Percentiles rank a stretch among this genome's conserved stretches.
Evolutionary conservation across 2,329 filamentous ascomycete genomes (phyloP).

Genomic region (Fusarium graminum): DNA sequence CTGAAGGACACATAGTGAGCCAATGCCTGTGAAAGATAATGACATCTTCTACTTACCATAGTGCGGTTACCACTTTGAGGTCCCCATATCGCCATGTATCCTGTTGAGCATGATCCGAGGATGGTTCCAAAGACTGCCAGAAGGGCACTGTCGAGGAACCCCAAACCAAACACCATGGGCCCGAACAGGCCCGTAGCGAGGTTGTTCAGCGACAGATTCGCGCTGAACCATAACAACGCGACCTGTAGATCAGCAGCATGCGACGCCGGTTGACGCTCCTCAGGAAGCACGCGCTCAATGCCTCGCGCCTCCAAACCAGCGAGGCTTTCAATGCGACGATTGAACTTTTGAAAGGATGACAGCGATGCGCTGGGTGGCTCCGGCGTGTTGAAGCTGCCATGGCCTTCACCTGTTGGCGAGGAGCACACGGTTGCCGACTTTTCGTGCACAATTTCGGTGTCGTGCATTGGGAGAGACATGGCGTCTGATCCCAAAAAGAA

Average conservation of each 20-base stretch:
- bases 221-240: conserved; percentile 59
- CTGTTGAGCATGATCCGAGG: conserved; percentile 78
- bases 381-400: conserved; percentile 18
- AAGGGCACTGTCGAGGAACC: conserved; percentile 79
- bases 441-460: conserved; percentile 32
- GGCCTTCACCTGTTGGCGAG: conserved; percentile 10
- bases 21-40: neutral
- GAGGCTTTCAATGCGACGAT: conserved; percentile 44
- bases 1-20: conserved; percentile 36
- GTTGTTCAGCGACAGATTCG: conserved; percentile 61
- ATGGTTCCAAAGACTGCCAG: conserved; percentile 82
- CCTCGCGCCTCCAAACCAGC: conserved; percentile 58
- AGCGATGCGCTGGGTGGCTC: conserved; percentile 2
- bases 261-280: conserved; percentile 54
- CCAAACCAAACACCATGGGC: conserved; percentile 75
- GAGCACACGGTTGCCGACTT: conserved; percentile 35
- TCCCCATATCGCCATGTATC: conserved; percentile 83
- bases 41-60: conserved; percentile 63
- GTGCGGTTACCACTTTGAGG: conserved; percentile 80
- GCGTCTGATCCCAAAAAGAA: conserved; percentile 2
- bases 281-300: conserved; percentile 55
- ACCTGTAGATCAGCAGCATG: conserved; percentile 55
- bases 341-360: conserved; percentile 32
- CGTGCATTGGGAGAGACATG: conserved; percentile 15
- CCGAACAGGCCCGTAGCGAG: conserved; percentile 77